A percentile compares a stretch with the other conserved stretches of the same genome.
Conservation (phyloP, 352 stramenopile genomes). For the Aphanomyces invadans region DNA sequence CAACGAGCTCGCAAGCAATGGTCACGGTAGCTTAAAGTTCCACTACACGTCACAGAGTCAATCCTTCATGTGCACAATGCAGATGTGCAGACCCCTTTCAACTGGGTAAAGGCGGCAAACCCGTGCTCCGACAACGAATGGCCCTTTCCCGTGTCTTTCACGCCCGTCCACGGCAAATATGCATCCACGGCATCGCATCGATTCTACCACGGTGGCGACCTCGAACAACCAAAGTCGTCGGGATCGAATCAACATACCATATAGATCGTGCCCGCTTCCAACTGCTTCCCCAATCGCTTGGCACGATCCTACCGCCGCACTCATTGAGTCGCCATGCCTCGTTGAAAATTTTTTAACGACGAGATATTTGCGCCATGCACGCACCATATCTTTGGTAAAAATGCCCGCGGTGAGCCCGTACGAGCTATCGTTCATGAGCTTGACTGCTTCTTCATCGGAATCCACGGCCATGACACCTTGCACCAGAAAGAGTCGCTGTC, state of each 20-base stretch:
- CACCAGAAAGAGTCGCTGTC: not conserved
- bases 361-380: not conserved
- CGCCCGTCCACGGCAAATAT: conserved; percentile 71
- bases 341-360: not conserved
- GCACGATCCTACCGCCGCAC: conserved; percentile 50
- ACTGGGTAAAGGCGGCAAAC: conserved; percentile 65
- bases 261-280: conserved; percentile 71
- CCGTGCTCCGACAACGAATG: conserved; percentile 75
- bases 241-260: conserved; percentile 31
- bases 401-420: conserved; percentile 73
- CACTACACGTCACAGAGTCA: not conserved
- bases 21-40: not conserved
- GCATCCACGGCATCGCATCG: conserved; percentile 74
- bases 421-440: conserved; percentile 69
- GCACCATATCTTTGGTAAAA: conserved; percentile 44
- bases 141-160: conserved; percentile 73
- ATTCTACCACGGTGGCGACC: no score
- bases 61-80: conserved; percentile 4
- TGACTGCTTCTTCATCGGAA: conserved; percentile 64
- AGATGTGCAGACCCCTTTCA: conserved; percentile 46
- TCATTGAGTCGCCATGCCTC: not conserved
- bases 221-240: no score
- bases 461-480: conserved; percentile 47
- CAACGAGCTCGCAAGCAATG: no score
- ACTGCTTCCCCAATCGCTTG: conserved; percentile 41